Evolutionary conservation across 441 rosid species (phyloP), one percentile per base, ranked within the genome.

Genomic region (Erysimum cheiri): DNA sequence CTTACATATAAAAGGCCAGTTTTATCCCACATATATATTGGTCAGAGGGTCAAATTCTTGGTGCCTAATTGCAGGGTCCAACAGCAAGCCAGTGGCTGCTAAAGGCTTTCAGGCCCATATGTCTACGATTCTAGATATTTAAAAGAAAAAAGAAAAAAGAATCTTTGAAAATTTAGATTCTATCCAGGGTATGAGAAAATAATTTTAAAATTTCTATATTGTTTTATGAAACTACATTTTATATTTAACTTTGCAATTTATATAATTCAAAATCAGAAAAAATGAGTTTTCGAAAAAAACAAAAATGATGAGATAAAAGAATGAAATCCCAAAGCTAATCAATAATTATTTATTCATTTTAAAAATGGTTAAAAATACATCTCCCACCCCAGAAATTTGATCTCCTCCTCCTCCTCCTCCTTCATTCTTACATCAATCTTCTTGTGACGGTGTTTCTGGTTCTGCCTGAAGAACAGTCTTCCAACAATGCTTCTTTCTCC

Each of bases 391-490:
- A 31, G 56, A 64, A 5, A 19, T 19, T 28, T 72, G 71, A 72
- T 72, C n/a, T n/a, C n/a, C n/a, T n/a, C n/a, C 41, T 58, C 60
- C 60, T 39, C 60, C 32, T 28, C 36, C 35, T 52, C 22, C 67
- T 39, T 24, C 58, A 44, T 55, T 68, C 50, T 55, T 44, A 71
- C 64, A 71, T 44, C 4, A 12, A 64, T 54, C 43, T 49, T 63
- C 67, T 49, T 60, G 24, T 22, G 24, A 67, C 57, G 37, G 52
- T 41, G 46, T 79, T 72, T 68, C 80, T 63, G 76, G 69, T 48
- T n/a, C 37, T 4, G 66, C 72, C 77, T 73, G 48, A 67, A 77
- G 48, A 67, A 77, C 79, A 77, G 36, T 53, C 59, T 64, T 58
- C 60, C 29, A 47, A 47, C 43, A 61, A 39, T 69, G 54, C 56